Percentiles rank a stretch among this genome's conserved stretches.
Conservation (phyloP, 2,329 filamentous ascomycete genomes). For the Fusarium veterinarium region DNA sequence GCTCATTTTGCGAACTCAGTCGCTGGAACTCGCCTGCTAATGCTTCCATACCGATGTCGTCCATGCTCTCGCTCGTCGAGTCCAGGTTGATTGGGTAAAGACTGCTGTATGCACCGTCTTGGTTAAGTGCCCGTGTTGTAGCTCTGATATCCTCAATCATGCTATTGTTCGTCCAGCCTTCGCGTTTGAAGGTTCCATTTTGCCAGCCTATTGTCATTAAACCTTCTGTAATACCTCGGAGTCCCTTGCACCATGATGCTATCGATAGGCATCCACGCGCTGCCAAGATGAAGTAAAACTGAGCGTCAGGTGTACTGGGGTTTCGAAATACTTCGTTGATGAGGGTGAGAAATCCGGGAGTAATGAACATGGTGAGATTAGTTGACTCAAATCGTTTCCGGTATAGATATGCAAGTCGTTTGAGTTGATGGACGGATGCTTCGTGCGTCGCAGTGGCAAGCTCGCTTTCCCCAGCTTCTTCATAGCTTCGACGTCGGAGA, state of each 20-base stretch:
- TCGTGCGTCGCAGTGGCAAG: neutral
- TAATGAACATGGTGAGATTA: conserved; percentile 5
- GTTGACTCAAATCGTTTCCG: conserved; percentile 17
- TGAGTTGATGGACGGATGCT: conserved; percentile 2
- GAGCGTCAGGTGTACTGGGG: neutral
- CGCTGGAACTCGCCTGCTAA: neutral
- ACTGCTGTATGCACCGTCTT: conserved; percentile 6
- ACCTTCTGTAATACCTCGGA: conserved; percentile 5
- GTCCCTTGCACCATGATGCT: conserved; percentile 20
- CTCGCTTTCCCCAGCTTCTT: neutral
- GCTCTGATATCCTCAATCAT: conserved; percentile 5
- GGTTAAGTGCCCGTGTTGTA: neutral
- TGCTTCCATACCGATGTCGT: conserved; percentile 13
- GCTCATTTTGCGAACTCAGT: neutral
- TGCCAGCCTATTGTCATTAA: conserved; percentile 14
- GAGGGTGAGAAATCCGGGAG: neutral
- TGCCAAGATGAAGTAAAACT: conserved; percentile 11
- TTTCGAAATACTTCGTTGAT: conserved; percentile 11
- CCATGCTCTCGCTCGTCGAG: conserved; percentile 5
- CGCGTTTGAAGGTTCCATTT: conserved; percentile 1
- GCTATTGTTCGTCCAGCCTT: neutral
- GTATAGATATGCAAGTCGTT: conserved; percentile 2
- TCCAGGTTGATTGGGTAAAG: conserved; percentile 15
- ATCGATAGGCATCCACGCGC: neutral
- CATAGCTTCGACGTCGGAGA: fast-evolving